These are phyloP conservation scores for Trapa incisa DNA, from an alignment of 345 rosid genomes.

Conservation along the genomic window DNA sequence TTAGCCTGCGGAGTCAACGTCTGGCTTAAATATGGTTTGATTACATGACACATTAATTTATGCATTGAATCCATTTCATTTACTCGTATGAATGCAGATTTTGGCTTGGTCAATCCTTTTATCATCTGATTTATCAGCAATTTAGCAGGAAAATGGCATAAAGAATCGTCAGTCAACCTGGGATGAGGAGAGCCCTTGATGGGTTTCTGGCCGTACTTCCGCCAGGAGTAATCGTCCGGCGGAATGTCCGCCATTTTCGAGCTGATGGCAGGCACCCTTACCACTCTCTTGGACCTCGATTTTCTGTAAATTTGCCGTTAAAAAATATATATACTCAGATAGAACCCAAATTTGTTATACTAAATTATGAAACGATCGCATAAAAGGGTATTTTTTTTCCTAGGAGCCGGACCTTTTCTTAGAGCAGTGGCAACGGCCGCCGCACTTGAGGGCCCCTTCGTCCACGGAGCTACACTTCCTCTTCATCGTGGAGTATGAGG, in stretches of 20 bases:
- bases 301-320: background rate
- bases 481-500: slow-evolving; percentile 38
- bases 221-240: slow-evolving; percentile 2
- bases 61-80: too few species aligned
- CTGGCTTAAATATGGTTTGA: too few species aligned
- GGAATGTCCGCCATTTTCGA: slow-evolving; percentile 2
- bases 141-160: too few species aligned
- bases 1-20: too few species aligned
- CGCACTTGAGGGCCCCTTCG: slow-evolving; percentile 42
- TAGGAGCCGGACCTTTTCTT: background rate
- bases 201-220: slow-evolving; percentile 5
- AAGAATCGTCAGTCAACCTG: background rate
- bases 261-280: slow-evolving; percentile 3
- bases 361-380: background rate
- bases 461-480: slow-evolving; percentile 67
- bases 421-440: slow-evolving; percentile 1
- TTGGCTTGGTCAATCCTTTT: too few species aligned
- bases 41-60: too few species aligned
- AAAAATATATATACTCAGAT: background rate
- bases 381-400: background rate
- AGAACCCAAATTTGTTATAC: background rate
- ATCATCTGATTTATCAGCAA: too few species aligned
- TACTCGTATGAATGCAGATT: too few species aligned
- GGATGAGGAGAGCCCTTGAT: slow-evolving; percentile 5
- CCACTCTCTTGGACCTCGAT: background rate